Evolutionary conservation across 2,329 filamentous ascomycete species (phyloP), one percentile per base, ranked within the genome.

Genomic region (Elsinoe arachidis): DNA sequence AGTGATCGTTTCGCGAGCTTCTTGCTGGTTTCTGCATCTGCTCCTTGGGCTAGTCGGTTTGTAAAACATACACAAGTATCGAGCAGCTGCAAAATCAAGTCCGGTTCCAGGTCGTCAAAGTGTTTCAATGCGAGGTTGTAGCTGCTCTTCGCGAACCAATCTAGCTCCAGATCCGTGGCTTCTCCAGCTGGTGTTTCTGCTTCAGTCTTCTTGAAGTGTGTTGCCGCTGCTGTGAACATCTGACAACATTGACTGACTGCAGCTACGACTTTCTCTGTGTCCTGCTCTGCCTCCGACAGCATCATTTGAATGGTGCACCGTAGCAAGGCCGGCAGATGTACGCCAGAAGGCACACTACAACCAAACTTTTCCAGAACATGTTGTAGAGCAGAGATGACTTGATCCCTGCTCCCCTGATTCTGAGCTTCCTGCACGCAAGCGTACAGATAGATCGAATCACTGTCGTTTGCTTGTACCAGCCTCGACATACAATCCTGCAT

Each of bases 91-190:
- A 84, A 66, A 0, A 85, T 74, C 51, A 77, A 70, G 5, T 69
- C 67, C 1, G 84, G 75, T 21, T 79, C 68, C 76, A 86, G 85
- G 0, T 79, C 74, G 1, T 77, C 76, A 62, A 78, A 79, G 58
- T 85, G 76, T 60, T 83, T 82, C 3, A 92, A 70, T 0, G 84
- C 85, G 5, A 90, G 69, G 62, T 93, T 95, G 73, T 95, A 95
- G 1, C 86, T 80, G 61, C 88, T 92, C 61, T 85, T 85, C 37
- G 85, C 86, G 67, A 95, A 91, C 90, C 90, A 95, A 63, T 91
- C 80, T 2, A 95, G 75, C 64, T 96, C 90, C 2, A 76, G 68
- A 0, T 78, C 58, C 60, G 71, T 80, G 33, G 71, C 69, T 7
- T 73, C 75, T 15, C 11, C 14, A 23, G 73, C 64, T 39, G 64